Conservation (phyloP, 78 protist genomes). For the Tieghemostelium lacteum region DNA sequence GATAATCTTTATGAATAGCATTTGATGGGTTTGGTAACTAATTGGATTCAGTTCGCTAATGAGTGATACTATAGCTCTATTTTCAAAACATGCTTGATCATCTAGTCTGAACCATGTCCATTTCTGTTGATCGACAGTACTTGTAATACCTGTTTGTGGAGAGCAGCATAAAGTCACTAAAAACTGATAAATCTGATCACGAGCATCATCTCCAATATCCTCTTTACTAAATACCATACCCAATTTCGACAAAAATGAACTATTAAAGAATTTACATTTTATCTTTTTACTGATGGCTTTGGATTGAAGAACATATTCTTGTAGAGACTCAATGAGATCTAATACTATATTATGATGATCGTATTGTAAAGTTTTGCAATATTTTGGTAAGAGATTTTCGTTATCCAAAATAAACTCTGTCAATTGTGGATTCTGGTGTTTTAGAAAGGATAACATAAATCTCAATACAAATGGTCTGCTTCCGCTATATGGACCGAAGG, state of each 20-base stretch:
- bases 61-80: slow-evolving; percentile 9
- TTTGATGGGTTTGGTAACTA: slow-evolving; percentile 30
- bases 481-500: slow-evolving; percentile 36
- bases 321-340: slow-evolving; percentile 50
- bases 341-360: slow-evolving; percentile 65
- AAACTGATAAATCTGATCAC: slow-evolving; percentile 32
- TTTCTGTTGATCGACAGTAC: slow-evolving; percentile 22
- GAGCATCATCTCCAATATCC: slow-evolving; percentile 46
- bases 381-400: slow-evolving; percentile 13
- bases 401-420: slow-evolving; percentile 21
- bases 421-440: slow-evolving; percentile 22
- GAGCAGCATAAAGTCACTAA: slow-evolving; percentile 7
- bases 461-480: slow-evolving; percentile 53
- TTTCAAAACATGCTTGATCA: slow-evolving; percentile 29
- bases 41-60: slow-evolving; percentile 25
- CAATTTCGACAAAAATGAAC: slow-evolving; percentile 12
- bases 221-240: slow-evolving; percentile 18
- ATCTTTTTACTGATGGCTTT: background rate
- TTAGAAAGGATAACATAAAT: slow-evolving; percentile 51
- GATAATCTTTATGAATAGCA: slow-evolving; percentile 27
- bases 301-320: slow-evolving; percentile 9
- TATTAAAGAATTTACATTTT: slow-evolving; percentile 21
- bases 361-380: slow-evolving; percentile 1
- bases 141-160: slow-evolving; percentile 5
- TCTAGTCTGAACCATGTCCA: slow-evolving; percentile 57